Evolutionary conservation across 1,284 basidiomycete species (phyloP).

Genomic region (Leccinum fallax): DNA sequence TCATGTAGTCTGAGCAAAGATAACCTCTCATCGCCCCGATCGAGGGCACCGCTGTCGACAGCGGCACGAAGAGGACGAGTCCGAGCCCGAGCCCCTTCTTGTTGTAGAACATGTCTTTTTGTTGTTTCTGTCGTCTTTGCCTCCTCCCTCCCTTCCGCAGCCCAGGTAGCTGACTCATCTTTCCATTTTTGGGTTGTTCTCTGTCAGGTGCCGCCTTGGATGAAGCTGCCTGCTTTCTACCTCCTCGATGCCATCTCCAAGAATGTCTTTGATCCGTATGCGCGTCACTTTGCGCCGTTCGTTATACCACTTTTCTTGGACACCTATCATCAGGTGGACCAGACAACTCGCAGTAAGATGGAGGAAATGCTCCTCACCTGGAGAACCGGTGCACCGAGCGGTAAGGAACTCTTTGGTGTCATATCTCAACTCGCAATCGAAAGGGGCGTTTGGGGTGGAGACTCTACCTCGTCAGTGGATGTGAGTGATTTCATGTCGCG

Average conservation of each 20-base stretch:
- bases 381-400: constrained; percentile 79
- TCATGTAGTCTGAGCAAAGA: constrained; percentile 44
- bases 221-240: constrained; percentile 94
- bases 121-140: constrained; percentile 19
- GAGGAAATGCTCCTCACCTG: constrained; percentile 95
- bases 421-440: constrained; percentile 76
- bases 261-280: constrained; percentile 90
- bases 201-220: constrained; percentile 81
- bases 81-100: constrained; percentile 27
- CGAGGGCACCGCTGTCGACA: constrained; percentile 35
- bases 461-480: constrained; percentile 42
- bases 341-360: constrained; percentile 86
- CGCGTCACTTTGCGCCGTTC: constrained; percentile 75
- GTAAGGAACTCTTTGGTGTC: constrained; percentile 83
- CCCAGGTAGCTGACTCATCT: constrained; percentile 63
- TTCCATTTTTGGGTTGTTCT: constrained; percentile 38
- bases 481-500: constrained; percentile 24
- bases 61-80: constrained; percentile 38
- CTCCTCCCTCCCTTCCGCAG: constrained; percentile 30
- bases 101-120: constrained; percentile 23
- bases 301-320: constrained; percentile 81
- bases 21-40: constrained; percentile 37
- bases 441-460: constrained; percentile 73
- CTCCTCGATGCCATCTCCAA: constrained; percentile 96
- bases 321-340: constrained; percentile 84